Conservation (phyloP, 2,329 filamentous ascomycete species). For the Fonsecaea pugnacius region DNA sequence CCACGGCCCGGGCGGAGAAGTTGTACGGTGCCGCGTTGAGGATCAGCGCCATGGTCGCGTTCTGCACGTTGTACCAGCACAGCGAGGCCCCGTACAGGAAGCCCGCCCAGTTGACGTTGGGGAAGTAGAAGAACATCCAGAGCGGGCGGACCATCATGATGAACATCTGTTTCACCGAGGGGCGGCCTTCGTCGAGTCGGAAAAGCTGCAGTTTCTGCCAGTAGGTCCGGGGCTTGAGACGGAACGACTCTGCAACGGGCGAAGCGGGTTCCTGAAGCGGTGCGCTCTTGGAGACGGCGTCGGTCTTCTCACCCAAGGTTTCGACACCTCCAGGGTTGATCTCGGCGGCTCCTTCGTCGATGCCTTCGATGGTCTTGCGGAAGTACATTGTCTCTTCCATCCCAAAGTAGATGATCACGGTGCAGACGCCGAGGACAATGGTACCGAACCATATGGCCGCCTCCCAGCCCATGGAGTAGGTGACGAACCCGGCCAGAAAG, state of each 20-base stretch:
- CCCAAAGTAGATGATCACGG: slow-evolving; percentile 61
- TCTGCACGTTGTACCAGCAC: slow-evolving; percentile 43
- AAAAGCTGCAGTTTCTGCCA: slow-evolving; percentile 24
- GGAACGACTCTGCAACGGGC: not conserved
- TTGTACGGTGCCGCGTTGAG: slow-evolving; percentile 40
- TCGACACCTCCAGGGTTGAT: not conserved
- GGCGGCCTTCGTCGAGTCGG: slow-evolving; percentile 10
- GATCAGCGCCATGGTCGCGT: slow-evolving; percentile 41
- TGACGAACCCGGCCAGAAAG: slow-evolving; percentile 39
- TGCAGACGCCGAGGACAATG: slow-evolving; percentile 56
- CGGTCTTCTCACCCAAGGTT: not conserved
- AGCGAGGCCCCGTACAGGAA: slow-evolving; percentile 46
- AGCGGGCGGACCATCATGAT: slow-evolving; percentile 31
- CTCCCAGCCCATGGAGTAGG: slow-evolving; percentile 36
- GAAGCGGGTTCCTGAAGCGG: not conserved
- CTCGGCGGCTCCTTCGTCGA: slow-evolving; percentile 28
- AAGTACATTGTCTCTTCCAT: slow-evolving; percentile 65
- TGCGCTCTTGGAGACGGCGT: slow-evolving; percentile 2
- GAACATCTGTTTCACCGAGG: slow-evolving; percentile 20
- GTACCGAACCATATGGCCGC: slow-evolving; percentile 61
- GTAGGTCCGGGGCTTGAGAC: not conserved
- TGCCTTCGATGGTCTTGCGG: slow-evolving; percentile 44
- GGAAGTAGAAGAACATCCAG: slow-evolving; percentile 40
- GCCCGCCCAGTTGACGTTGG: slow-evolving; percentile 47
- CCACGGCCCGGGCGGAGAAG: slow-evolving; percentile 39